Evolutionary conservation across 164 flowering plant species (phyloP), one percentile per base, ranked within the genome.

Genomic region (Amborella trichopoda): DNA sequence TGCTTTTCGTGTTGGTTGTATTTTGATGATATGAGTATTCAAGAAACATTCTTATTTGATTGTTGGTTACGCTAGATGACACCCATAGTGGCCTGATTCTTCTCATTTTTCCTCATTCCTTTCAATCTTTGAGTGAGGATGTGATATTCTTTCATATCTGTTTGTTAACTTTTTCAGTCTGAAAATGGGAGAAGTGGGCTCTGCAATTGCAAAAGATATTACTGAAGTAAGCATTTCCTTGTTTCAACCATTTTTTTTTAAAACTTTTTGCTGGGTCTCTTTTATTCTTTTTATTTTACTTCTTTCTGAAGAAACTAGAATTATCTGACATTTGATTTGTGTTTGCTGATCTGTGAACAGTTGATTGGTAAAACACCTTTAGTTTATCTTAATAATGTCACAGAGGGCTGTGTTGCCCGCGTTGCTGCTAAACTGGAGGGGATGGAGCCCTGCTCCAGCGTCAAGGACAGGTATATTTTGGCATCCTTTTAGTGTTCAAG

Each of bases 381-480:
- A 74, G 91, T 87, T 5, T 87, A 83, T 65, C 81, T 83, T 52
- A 83, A 83, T 72, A 63, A 69, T 46, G 55, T 87, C 24, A 76
- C 64, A 6, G 83, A 87, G 43, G 91, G 91, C 14, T 87, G 96
- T 44, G 90, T 77, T 2, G 94, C 75, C 9, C 70, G 64, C 16
- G 47, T 84, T 53, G 90, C 94, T 41, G 90, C 80, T 25, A 87
- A 87, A 78, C 55, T 83, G 32, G 96, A 87, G 68, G 62, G 66
- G 69, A 87, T 83, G 94, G 83, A 81, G 52, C 94, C 96, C 3
- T 79, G 88, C 71, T 83, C 85, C 33, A 83, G 96, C 65, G 83
- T 87, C 41, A 83, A 87, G 48, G 96, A 87, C 64, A 77, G 96
- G 94, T 74, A 69, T 25, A n/a, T n/a, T n/a, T n/a, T n/a, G n/a